Base-by-base conservation (phyloP, 179 eudicot genomes). In the Patellifolia procumbens region DNA sequence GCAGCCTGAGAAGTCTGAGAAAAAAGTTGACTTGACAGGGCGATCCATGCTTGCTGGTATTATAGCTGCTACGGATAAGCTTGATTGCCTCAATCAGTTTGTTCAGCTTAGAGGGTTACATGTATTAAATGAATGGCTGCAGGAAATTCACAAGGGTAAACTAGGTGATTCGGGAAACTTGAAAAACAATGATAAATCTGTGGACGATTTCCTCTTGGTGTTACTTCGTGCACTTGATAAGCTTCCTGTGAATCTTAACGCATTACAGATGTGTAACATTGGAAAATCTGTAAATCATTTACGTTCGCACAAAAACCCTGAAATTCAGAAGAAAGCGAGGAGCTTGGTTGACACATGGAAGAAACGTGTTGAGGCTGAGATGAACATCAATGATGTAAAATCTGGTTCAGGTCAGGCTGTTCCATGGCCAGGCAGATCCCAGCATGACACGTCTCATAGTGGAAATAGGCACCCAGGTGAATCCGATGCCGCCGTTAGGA, bases 321-420 rank as follows among this genome's bases (percentile, higher is more conserved):
- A 94, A 75, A 92, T 94, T 80, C 97, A 92, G 86, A 91, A 84
- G 84, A 94, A 94, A 82, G 93, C 98, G 1, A 86, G 94, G 84
- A 86, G 86, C 81, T 86, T 94, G 75, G 97, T 94, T 53, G 97
- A 91, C 83, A 94, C 91, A 24, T 94, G 98, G 98, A 94, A 94
- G 88, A 94, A 91, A 83, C 94, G 97, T 12, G 98, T 94, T 17
- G 97, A 94, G 89, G 97, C 91, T 31, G 98, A 94, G 80, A 91
- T 94, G 94, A 91, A 78, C 67, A 83, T 82, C 34, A 86, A 76
- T 66, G 98, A 92, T 79, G 62, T 88, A 43, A 91, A 89, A 81
- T 76, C 96, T 72, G 88, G 86, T 74, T 78, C 91, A 35, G 79
- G 80, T 71, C 97, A 87, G 48, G 83, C 78, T 74, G 88, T 76